A percentile compares a stretch with the other conserved stretches of the same genome.
phyloP scores from a whole-genome alignment of 768 basidiomycete genomes.

The Pulveroboletus frians region DNA sequence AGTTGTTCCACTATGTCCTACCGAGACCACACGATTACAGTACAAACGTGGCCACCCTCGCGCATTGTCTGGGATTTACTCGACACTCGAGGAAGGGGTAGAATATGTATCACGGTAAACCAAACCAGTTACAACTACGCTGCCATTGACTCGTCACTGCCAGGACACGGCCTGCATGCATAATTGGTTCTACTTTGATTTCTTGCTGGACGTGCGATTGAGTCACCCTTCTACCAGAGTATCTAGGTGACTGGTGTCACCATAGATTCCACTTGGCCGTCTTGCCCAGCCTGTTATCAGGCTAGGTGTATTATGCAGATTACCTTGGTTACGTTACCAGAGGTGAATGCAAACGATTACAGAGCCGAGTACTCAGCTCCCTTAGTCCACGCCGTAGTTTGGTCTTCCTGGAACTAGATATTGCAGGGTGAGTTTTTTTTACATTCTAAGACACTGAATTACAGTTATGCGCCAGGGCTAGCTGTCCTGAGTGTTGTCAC shows the following conservation, averaged over 20 bases:
- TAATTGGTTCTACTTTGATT: slow-evolving; percentile 15
- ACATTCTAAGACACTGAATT: background rate
- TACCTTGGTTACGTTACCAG: slow-evolving; percentile 20
- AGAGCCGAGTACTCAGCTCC: background rate
- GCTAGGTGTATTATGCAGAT: background rate
- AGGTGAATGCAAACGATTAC: slow-evolving; percentile 13
- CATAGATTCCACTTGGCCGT: background rate
- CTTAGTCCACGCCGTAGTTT: slow-evolving; percentile 26
- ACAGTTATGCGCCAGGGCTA: slow-evolving; percentile 11
- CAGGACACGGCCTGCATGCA: slow-evolving; percentile 9
- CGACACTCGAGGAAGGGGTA: slow-evolving; percentile 7
- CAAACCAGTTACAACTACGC: too few relatives aligned
- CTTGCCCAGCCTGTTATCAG: slow-evolving; percentile 4
- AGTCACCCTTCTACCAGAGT: background rate
- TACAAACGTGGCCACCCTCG: slow-evolving; percentile 12
- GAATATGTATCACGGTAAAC: slow-evolving; percentile 30
- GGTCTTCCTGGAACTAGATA: slow-evolving; percentile 18
- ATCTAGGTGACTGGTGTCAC: background rate
- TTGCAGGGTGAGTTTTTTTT: slow-evolving; percentile 14
- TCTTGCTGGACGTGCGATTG: slow-evolving; percentile 10
- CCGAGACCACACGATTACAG: background rate
- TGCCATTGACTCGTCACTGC: background rate
- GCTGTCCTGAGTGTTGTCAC: slow-evolving; percentile 37
- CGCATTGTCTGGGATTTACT: slow-evolving; percentile 26
- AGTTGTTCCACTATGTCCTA: background rate